Percentiles rank a stretch among this genome's conserved stretches.
Evolutionary conservation across 2,329 filamentous ascomycete genomes (phyloP).

Genomic region (Pochonia chlamydosporia): DNA sequence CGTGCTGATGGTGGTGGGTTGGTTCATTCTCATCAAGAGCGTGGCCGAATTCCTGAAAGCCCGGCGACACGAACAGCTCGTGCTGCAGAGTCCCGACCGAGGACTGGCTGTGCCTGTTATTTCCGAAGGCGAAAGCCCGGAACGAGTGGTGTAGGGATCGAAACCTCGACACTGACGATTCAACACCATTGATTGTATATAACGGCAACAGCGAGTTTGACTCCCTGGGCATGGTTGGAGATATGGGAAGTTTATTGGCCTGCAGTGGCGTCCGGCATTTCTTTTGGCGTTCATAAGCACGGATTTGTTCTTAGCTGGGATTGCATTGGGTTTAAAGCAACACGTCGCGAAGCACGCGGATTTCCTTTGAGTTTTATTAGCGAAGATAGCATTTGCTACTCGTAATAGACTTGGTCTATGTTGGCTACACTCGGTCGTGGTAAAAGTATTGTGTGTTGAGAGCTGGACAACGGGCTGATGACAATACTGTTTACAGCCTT

Average conservation of each 20-base stretch:
- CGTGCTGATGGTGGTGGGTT: conserved; percentile 90
- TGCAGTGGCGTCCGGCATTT: not conserved
- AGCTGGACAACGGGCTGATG: too few relatives aligned
- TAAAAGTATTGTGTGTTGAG: too few relatives aligned
- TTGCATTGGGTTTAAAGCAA: not conserved
- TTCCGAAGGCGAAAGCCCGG: conserved; percentile 74
- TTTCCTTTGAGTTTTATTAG: not conserved
- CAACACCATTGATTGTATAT: not conserved
- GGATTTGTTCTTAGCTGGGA: not conserved
- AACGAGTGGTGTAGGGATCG: conserved; percentile 60
- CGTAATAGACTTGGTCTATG: not conserved
- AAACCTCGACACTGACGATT: not conserved
- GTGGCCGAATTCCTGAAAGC: conserved; percentile 86
- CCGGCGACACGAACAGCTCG: conserved; percentile 84
- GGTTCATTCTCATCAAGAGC: conserved; percentile 95
- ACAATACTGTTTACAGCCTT: too few relatives aligned
- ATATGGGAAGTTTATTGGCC: not conserved
- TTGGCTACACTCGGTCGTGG: too few relatives aligned
- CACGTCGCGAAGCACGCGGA: not conserved
- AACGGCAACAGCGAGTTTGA: not conserved
- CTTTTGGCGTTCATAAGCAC: not conserved
- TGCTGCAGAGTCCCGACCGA: conserved; percentile 86
- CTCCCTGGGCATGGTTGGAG: too few relatives aligned
- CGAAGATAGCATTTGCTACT: not conserved
- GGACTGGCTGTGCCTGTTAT: conserved; percentile 81